Conservation (phyloP, 139 green algal species). For the Chlamydomonas asymmetrica region DNA sequence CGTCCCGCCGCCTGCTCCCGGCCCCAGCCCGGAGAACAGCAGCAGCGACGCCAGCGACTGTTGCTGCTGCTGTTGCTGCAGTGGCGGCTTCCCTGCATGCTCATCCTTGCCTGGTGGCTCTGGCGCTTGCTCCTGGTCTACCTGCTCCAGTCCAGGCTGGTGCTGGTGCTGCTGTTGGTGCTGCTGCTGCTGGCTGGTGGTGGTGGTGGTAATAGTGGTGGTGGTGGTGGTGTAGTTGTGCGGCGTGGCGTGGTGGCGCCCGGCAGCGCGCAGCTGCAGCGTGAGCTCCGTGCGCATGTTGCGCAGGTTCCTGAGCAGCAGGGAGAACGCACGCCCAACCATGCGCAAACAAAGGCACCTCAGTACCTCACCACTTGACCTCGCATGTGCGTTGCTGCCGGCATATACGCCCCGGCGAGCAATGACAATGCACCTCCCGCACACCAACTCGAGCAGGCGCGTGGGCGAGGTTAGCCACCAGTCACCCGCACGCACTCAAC, state of each 20-base stretch:
- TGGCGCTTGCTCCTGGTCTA: background rate
- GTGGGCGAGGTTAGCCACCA: no score
- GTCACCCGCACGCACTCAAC: no score
- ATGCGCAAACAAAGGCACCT: no score
- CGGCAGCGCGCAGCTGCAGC: constrained; percentile 22
- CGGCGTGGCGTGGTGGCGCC: no score
- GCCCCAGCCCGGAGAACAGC: constrained; percentile 1
- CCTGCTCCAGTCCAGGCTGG: background rate
- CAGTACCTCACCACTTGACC: no score
- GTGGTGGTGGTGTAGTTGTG: no score
- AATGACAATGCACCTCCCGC: no score
- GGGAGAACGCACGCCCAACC: background rate
- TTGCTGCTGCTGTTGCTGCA: constrained; percentile 1
- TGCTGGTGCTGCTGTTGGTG: background rate
- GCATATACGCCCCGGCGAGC: no score
- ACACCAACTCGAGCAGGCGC: no score
- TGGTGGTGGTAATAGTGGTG: background rate
- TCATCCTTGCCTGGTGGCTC: background rate
- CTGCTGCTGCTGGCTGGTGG: background rate
- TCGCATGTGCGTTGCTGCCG: no score
- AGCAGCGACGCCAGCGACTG: background rate
- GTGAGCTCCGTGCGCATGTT: constrained; percentile 32
- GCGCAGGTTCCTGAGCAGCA: constrained; percentile 35
- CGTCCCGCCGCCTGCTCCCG: background rate
- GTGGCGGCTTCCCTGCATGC: constrained; percentile 9